Conservation (phyloP, 345 rosid species). For the Kandelia obovata region DNA sequence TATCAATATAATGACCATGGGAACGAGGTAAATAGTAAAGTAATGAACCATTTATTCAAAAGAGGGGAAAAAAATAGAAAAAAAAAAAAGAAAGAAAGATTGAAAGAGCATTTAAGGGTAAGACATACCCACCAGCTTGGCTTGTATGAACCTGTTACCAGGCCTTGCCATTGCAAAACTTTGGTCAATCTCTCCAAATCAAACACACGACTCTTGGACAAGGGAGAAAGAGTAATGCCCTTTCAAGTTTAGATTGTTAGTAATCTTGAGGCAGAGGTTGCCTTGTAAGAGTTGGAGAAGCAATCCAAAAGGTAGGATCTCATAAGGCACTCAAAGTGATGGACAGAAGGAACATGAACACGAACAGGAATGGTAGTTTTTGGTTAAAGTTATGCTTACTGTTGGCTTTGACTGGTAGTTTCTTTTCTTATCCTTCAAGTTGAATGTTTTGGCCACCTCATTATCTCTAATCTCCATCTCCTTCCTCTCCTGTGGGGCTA, state of each 20-base stretch:
- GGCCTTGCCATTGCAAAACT: constrained; percentile 44
- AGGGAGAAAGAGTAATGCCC: no score
- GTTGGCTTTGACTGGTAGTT: constrained; percentile 32
- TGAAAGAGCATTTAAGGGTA: constrained; percentile 5
- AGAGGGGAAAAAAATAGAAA: not conserved
- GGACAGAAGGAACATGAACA: not conserved
- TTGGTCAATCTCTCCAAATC: not conserved
- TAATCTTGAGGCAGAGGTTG: not conserved
- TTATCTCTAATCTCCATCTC: no score
- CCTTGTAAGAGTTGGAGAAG: not conserved
- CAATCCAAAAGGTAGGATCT: not conserved
- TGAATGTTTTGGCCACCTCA: not conserved
- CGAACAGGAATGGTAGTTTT: constrained; percentile 36
- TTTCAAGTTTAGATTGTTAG: not conserved
- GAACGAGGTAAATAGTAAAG: not conserved
- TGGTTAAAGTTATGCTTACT: not conserved
- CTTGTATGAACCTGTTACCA: constrained; percentile 39
- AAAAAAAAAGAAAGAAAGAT: not conserved
- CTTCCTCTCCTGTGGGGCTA: no score
- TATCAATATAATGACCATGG: no score
- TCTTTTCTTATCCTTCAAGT: not conserved
- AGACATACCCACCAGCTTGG: constrained; percentile 62
- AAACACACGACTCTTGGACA: not conserved
- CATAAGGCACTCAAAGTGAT: not conserved
- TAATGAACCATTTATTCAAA: not conserved